Evolutionary conservation across 345 rosid genomes (phyloP).

Genomic region (sweet orange (Citrus sinensis)): DNA sequence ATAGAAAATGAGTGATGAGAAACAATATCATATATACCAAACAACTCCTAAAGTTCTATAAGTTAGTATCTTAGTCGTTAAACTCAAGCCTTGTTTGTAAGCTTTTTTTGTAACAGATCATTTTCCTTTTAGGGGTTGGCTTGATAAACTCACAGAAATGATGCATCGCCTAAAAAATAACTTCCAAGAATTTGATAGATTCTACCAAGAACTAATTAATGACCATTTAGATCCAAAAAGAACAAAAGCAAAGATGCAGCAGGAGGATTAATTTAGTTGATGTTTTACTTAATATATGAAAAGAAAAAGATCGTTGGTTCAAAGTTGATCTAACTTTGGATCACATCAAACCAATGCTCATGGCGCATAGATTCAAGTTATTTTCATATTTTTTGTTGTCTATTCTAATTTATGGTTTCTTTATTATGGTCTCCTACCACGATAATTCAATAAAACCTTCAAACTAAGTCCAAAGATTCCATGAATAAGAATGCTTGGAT

Average conservation of each 20-base stretch:
- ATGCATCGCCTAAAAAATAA: slow-evolving; percentile 25
- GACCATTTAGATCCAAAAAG: slow-evolving; percentile 30
- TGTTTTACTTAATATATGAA: slow-evolving; percentile 32
- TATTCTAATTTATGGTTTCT: no score
- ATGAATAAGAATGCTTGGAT: no score
- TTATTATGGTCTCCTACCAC: no score
- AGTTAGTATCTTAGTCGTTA: neutral
- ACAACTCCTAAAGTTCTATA: no score
- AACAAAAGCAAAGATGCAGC: neutral
- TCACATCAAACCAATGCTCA: slow-evolving; percentile 53
- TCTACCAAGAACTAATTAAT: slow-evolving; percentile 38
- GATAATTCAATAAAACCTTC: no score
- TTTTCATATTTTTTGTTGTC: no score
- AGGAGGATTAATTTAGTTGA: slow-evolving; percentile 36
- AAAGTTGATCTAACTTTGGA: slow-evolving; percentile 29
- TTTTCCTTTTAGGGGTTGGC: slow-evolving; percentile 24
- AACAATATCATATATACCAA: no score
- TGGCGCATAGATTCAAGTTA: slow-evolving; percentile 12
- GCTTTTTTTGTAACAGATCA: slow-evolving; percentile 22
- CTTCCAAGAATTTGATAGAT: slow-evolving; percentile 31
- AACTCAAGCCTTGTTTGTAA: slow-evolving; percentile 17
- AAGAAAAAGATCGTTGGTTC: slow-evolving; percentile 15
- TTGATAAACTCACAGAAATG: slow-evolving; percentile 32
- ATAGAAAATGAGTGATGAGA: no score
- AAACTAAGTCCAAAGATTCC: no score